These are phyloP conservation scores for Alopecurus myosuroides DNA, from an alignment of 176 grass and related monocot species.

Conservation along the genomic window DNA sequence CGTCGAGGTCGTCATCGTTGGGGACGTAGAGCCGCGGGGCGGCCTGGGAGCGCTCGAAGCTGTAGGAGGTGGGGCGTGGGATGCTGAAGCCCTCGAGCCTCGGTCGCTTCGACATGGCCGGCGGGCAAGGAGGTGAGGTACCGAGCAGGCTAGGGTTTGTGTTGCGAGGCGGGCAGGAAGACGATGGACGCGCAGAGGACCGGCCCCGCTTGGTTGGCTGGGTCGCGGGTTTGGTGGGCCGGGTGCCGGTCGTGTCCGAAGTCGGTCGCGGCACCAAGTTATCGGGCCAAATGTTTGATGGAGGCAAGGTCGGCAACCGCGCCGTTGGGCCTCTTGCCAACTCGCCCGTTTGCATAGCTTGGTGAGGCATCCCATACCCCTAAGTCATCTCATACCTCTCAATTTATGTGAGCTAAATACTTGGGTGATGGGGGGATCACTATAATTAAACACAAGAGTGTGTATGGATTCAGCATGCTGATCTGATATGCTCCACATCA, in stretches of 20 bases:
- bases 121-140: not conserved
- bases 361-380: no score
- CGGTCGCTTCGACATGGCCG: slow-evolving; percentile 76
- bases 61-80: slow-evolving; percentile 70
- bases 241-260: not conserved
- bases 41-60: slow-evolving; percentile 72
- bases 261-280: not conserved
- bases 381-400: no score
- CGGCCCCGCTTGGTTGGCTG: slow-evolving; percentile 21
- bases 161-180: not conserved
- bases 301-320: no score
- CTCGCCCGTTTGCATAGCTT: no score
- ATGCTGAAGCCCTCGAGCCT: slow-evolving; percentile 91
- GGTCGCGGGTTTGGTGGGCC: slow-evolving; percentile 14
- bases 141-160: slow-evolving; percentile 28
- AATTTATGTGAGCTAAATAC: no score
- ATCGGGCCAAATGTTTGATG: no score
- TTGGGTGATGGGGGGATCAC: no score
- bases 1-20: slow-evolving; percentile 83
- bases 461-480: no score
- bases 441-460: no score
- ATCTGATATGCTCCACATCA: no score
- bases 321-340: no score
- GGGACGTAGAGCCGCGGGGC: slow-evolving; percentile 70
- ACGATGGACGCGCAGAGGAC: slow-evolving; percentile 23